These are phyloP conservation scores for Russula sp. DNA, from an alignment of 768 basidiomycete genomes.

Conservation along the genomic window DNA sequence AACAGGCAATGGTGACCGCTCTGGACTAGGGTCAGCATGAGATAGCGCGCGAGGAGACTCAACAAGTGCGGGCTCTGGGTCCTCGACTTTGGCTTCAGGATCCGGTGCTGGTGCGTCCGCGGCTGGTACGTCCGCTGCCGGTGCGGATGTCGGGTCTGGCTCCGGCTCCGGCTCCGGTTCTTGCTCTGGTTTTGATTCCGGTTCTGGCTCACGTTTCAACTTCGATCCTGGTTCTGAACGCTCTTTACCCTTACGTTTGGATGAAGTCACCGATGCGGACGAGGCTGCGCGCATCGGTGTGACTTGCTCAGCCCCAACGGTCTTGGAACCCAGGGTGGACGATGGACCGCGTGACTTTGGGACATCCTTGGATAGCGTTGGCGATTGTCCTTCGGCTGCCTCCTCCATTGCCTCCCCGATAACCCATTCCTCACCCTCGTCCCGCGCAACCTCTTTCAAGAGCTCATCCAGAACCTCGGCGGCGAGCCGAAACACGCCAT, in stretches of 20 bases:
- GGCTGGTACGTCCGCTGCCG: no score
- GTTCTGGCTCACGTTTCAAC: neutral
- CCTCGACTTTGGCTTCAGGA: constrained; percentile 10
- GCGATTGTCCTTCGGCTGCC: neutral
- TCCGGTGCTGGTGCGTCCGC: constrained; percentile 1
- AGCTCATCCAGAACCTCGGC: constrained; percentile 25
- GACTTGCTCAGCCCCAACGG: constrained; percentile 9
- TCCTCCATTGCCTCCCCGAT: constrained; percentile 10
- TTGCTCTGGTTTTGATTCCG: neutral
- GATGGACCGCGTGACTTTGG: constrained; percentile 13
- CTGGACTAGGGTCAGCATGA: constrained; percentile 8
- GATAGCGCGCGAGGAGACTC: constrained; percentile 9
- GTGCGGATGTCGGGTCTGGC: neutral
- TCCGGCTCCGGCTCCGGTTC: neutral
- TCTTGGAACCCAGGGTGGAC: constrained; percentile 14
- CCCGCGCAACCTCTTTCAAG: constrained; percentile 27
- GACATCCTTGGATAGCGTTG: neutral
- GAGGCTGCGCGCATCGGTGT: neutral
- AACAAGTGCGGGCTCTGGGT: neutral
- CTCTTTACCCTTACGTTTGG: constrained; percentile 9
- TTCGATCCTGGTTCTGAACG: constrained; percentile 8
- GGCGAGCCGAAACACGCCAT: constrained; percentile 28
- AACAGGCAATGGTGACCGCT: constrained; percentile 19
- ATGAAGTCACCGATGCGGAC: constrained; percentile 12
- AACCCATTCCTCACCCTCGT: constrained; percentile 28